phyloP scores from a whole-genome alignment of 805 yeast genomes.

The Kluyveromyces starmeri region DNA sequence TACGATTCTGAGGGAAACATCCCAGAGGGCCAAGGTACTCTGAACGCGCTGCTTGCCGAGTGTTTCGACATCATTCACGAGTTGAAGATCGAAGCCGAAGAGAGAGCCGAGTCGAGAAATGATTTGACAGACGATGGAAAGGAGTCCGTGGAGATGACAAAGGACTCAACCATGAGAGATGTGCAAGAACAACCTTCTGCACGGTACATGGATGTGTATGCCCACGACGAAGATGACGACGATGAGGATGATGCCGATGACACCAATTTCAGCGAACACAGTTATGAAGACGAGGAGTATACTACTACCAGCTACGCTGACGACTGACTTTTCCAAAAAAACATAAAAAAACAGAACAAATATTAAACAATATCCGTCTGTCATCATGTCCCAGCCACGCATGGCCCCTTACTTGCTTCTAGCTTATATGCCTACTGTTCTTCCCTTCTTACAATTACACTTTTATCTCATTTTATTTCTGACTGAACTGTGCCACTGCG shows the following conservation, averaged over 20 bases:
- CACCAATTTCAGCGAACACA: constrained; percentile 15
- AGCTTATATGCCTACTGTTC: too few species aligned
- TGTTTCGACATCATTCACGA: constrained; percentile 93
- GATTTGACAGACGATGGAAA: constrained; percentile 8
- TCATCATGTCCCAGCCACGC: too few species aligned
- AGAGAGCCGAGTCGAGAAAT: constrained; percentile 33
- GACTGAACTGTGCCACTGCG: too few species aligned
- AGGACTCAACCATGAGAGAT: constrained; percentile 10
- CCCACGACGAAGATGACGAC: constrained; percentile 12
- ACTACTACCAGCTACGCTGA: constrained; percentile 13
- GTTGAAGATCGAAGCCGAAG: constrained; percentile 76
- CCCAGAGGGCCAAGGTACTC: constrained; percentile 98
- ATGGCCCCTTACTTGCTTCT: too few species aligned
- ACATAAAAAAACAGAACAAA: too few species aligned
- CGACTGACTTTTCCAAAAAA: constrained; percentile 5
- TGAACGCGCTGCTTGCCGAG: constrained; percentile 82
- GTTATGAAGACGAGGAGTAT: constrained; percentile 17
- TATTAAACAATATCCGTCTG: too few species aligned
- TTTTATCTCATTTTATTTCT: too few species aligned
- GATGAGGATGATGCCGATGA: constrained; percentile 14
- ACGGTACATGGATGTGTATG: constrained; percentile 14
- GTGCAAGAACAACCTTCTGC: constrained; percentile 15
- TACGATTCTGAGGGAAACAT: constrained; percentile 70
- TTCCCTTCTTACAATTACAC: too few species aligned
- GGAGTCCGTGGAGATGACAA: constrained; percentile 10